A percentile compares a stretch with the other conserved stretches of the same genome.
Conservation (phyloP, 306 rosid species). For the Gleditsia sinensis region DNA sequence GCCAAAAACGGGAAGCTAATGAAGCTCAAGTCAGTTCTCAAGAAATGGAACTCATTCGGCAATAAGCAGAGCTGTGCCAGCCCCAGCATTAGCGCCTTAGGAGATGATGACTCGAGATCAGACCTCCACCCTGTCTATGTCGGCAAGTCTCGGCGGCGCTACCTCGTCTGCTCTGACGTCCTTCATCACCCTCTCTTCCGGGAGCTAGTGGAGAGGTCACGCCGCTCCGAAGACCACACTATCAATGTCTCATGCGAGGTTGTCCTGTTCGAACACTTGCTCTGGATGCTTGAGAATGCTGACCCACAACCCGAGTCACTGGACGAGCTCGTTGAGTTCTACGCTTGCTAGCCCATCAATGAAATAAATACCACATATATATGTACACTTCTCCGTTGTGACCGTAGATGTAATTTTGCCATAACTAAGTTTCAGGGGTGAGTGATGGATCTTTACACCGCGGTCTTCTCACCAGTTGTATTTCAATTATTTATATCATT, state of each 20-base stretch:
- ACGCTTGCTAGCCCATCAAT: slow-evolving; percentile 46
- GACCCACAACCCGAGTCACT: slow-evolving; percentile 75
- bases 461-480: no score
- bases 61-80: slow-evolving; percentile 38
- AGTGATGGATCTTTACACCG: no score
- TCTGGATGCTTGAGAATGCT: slow-evolving; percentile 82
- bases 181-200: slow-evolving; percentile 66
- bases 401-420: no score
- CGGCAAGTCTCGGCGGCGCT: slow-evolving; percentile 65
- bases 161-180: slow-evolving; percentile 56
- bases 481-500: no score
- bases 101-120: slow-evolving; percentile 25
- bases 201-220: slow-evolving; percentile 66
- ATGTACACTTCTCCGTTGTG: no score
- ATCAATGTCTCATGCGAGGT: slow-evolving; percentile 73
- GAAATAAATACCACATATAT: no score
- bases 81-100: slow-evolving; percentile 38
- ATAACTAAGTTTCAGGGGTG: no score
- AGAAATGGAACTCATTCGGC: slow-evolving; percentile 80
- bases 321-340: slow-evolving; percentile 73
- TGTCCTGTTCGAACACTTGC: slow-evolving; percentile 73
- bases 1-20: slow-evolving; percentile 66
- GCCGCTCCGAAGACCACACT: slow-evolving; percentile 30
- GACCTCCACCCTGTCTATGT: slow-evolving; percentile 60
- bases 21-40: slow-evolving; percentile 74